Base-by-base conservation (phyloP, 2,329 filamentous ascomycete genomes). In the Dactylellina drechsleri region DNA sequence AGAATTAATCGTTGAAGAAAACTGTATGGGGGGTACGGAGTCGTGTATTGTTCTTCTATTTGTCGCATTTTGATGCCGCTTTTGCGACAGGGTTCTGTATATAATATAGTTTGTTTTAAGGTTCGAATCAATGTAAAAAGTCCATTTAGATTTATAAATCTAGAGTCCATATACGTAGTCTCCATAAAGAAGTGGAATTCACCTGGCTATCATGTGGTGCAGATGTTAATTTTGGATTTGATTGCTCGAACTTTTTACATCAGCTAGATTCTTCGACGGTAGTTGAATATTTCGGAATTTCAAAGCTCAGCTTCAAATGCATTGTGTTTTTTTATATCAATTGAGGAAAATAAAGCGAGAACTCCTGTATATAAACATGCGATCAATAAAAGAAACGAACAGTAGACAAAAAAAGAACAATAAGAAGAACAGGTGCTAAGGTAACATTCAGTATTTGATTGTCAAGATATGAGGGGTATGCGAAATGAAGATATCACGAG, bases 321-420 rank as follows among this genome's bases (percentile, higher is more conserved):
- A 62, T 5, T 15, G 56, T 62, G 47, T 56, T 41, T 43, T 43
- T 68, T 47, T 36, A 36, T 36, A 36, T 36, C 31, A 36, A 36
- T 36, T 43, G 36, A 68, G 26, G 31, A 36, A 36, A 36, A 36
- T 57, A 65, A 59, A 60, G n/a, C 3, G 40, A 62, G 15, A 70
- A 61, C 57, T 62, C 66, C 66, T 57, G 49, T 70, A 60, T 70
- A 70, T 47, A 61, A 36, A 36, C 31, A 36, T 36, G 31, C 31
- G 31, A 36, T 1, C 6, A 8, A 70, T 52, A 70, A 49, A 59
- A 36, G 56, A 59, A 56, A 49, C 23, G 31, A 58, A 50, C 54
- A 47, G 18, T 28, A 31, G 52, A 60, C 41, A 36, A 61, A 18
- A 28, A 12, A 59, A 53, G 36, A 59, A 36, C 15, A 43, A 36